A percentile compares a stretch with the other conserved stretches of the same genome.
phyloP scores from a whole-genome alignment of 2,329 filamentous ascomycete genomes.

The Cladophialophora bantiana region DNA sequence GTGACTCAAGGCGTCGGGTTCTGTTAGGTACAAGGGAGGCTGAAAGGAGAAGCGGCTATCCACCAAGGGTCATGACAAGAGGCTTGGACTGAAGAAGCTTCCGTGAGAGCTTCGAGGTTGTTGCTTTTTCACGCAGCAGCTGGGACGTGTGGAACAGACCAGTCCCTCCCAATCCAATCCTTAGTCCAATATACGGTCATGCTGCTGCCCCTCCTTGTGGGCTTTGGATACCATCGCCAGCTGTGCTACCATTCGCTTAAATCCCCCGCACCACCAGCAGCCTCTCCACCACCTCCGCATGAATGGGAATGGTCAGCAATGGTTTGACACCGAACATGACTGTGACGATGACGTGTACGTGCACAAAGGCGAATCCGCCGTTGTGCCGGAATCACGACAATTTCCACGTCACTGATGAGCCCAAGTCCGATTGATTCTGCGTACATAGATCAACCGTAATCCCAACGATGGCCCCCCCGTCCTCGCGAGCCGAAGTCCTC shows the following conservation, averaged over 20 bases:
- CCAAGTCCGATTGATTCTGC: not conserved
- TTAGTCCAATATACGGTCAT: not conserved
- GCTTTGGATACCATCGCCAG: not conserved
- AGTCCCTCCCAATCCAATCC: not conserved
- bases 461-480: slow-evolving; percentile 62
- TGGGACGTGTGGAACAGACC: not conserved
- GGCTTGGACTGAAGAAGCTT: slow-evolving; percentile 5
- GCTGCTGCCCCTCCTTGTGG: not conserved
- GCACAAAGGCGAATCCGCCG: not conserved
- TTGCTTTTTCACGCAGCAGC: not conserved
- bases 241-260: slow-evolving; percentile 2
- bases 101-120: not conserved
- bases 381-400: not conserved
- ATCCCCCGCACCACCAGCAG: not conserved
- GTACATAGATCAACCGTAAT: not conserved
- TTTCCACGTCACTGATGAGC: not conserved
- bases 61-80: slow-evolving; percentile 3
- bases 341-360: not conserved
- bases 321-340: not conserved
- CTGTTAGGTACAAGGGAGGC: not conserved
- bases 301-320: not conserved
- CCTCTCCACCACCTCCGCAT: slow-evolving; percentile 3
- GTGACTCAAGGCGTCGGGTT: not conserved
- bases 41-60: not conserved
- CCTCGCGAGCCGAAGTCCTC: slow-evolving; percentile 64